Conservation (phyloP, 1,284 basidiomycete genomes). For the Ceratobasidium papillatum region DNA sequence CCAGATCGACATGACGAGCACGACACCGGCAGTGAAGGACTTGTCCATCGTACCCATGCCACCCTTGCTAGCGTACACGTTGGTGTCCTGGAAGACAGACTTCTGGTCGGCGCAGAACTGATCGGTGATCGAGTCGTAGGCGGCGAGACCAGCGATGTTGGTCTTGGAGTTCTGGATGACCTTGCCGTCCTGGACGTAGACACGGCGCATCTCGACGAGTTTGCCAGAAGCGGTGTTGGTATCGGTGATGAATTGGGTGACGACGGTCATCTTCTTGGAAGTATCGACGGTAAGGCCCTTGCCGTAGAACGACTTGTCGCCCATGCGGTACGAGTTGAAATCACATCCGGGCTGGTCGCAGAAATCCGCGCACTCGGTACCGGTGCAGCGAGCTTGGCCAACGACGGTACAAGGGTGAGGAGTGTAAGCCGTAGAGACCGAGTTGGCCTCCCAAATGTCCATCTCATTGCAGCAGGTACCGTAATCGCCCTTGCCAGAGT, state of each 20-base stretch:
- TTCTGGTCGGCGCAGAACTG: slow-evolving; percentile 57
- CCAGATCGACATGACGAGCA: slow-evolving; percentile 65
- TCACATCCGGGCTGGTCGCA: slow-evolving; percentile 61
- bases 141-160: slow-evolving; percentile 52
- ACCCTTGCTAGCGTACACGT: slow-evolving; percentile 59
- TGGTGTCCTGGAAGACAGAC: slow-evolving; percentile 57
- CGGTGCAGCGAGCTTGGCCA: slow-evolving; percentile 44
- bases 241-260: slow-evolving; percentile 64
- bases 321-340: slow-evolving; percentile 66
- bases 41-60: slow-evolving; percentile 59
- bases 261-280: slow-evolving; percentile 60
- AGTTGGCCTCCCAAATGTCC: slow-evolving; percentile 46
- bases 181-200: slow-evolving; percentile 63
- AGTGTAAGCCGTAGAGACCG: slow-evolving; percentile 45
- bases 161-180: slow-evolving; percentile 61
- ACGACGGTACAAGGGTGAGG: slow-evolving; percentile 46
- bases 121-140: slow-evolving; percentile 55
- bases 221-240: slow-evolving; percentile 58
- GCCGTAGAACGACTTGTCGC: slow-evolving; percentile 60
- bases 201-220: slow-evolving; percentile 61
- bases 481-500: slow-evolving; percentile 43
- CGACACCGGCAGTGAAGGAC: slow-evolving; percentile 61
- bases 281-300: slow-evolving; percentile 60
- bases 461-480: slow-evolving; percentile 45
- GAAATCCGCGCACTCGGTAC: slow-evolving; percentile 46